Evolutionary conservation across 192 early-diverging fungal genomes (phyloP).

Genomic region (Dispira simplex): DNA sequence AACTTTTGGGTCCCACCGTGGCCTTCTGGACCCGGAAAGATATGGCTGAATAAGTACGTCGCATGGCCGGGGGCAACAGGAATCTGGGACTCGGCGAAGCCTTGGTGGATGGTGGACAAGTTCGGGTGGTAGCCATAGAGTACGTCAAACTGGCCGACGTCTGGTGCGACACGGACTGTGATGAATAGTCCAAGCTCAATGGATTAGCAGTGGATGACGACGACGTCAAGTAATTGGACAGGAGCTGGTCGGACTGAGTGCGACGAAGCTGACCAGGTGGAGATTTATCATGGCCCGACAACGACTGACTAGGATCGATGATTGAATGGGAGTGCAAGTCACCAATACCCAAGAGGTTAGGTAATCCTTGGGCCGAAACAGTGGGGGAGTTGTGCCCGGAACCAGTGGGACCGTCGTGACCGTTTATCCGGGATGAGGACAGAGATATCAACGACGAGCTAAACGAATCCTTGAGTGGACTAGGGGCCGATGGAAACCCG

Average conservation of each 20-base stretch:
- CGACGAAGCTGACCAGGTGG: not conserved
- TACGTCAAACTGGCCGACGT: slow-evolving; percentile 16
- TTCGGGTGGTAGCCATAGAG: not conserved
- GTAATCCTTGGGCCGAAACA: no score
- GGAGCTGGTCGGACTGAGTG: slow-evolving; percentile 5
- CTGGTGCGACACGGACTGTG: slow-evolving; percentile 14
- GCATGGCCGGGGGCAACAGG: slow-evolving; percentile 24
- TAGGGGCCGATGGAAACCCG: not conserved
- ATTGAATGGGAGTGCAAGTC: no score
- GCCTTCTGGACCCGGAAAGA: slow-evolving; percentile 66
- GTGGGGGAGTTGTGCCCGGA: not conserved
- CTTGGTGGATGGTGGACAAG: not conserved
- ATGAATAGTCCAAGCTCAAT: slow-evolving; percentile 10
- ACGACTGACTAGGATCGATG: no score
- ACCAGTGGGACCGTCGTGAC: not conserved
- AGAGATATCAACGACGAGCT: not conserved
- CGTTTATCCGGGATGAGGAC: not conserved
- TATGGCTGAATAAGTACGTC: slow-evolving; percentile 65
- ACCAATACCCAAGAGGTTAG: no score
- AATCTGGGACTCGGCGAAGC: not conserved
- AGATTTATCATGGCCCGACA: no score
- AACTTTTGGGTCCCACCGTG: slow-evolving; percentile 75
- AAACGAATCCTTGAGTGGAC: slow-evolving; percentile 10
- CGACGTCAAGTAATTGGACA: not conserved
- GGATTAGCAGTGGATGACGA: not conserved